phyloP scores from a whole-genome alignment of 228 moss, liverwort and hornwort genomes.

The Sphagnum magellanicum region DNA sequence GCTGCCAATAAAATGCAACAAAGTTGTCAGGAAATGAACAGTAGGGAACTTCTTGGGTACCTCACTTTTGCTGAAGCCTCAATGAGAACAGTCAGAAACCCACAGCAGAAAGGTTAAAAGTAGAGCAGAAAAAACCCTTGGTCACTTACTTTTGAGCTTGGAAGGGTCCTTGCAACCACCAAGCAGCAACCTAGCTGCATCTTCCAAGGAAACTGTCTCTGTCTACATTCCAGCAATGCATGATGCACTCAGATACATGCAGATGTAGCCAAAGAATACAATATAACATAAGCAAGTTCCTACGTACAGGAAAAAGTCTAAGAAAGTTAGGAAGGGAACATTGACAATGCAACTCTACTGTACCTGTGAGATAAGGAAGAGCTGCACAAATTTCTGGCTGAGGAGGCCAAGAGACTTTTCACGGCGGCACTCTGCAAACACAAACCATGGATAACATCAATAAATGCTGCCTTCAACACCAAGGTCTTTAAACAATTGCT shows the following conservation, averaged over 20 bases:
- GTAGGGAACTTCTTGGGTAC: no score
- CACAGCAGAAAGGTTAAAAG: no score
- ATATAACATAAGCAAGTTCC: no score
- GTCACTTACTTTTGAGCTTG: slow-evolving; percentile 76
- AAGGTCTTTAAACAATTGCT: no score
- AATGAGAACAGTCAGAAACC: no score
- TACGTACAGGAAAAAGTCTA: no score
- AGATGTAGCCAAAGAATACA: no score
- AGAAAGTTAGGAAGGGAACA: no score
- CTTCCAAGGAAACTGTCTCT: slow-evolving; percentile 89
- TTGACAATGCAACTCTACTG: neutral
- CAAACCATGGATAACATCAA: neutral
- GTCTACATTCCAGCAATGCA: slow-evolving; percentile 41
- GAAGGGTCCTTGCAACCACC: slow-evolving; percentile 86
- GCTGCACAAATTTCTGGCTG: slow-evolving; percentile 94
- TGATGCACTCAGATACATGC: no score
- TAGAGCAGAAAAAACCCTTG: no score
- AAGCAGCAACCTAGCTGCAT: slow-evolving; percentile 79
- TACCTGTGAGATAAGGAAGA: slow-evolving; percentile 91
- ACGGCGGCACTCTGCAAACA: slow-evolving; percentile 70
- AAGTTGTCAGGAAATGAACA: neutral
- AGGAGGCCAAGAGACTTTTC: slow-evolving; percentile 92
- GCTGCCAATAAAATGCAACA: slow-evolving; percentile 37
- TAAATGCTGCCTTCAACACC: neutral
- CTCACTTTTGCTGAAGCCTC: no score